These are phyloP conservation scores for Zoysia japonica DNA, from an alignment of 176 grass and related monocot species.

Conservation along the genomic window DNA sequence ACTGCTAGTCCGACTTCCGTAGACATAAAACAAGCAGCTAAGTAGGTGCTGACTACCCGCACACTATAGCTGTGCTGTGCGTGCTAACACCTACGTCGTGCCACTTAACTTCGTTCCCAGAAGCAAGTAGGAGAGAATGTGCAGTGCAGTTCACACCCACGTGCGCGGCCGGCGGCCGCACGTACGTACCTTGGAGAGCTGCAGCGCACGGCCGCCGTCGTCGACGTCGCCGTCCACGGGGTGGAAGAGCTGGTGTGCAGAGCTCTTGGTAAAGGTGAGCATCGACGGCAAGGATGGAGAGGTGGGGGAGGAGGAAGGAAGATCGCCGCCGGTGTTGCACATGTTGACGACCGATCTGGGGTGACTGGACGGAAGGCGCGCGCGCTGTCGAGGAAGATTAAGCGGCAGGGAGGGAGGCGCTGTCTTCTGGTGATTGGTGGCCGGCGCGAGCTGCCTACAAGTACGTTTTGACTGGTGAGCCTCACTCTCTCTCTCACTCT, in stretches of 20 bases:
- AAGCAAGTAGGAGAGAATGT: background rate
- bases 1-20: background rate
- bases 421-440: constrained; percentile 33
- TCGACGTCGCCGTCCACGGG: constrained; percentile 26
- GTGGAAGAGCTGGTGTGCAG: constrained; percentile 42
- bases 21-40: background rate
- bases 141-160: background rate
- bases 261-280: constrained; percentile 30
- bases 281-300: constrained; percentile 2
- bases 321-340: constrained; percentile 44
- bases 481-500: background rate
- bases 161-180: background rate
- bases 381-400: background rate
- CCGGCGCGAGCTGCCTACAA: constrained; percentile 28
- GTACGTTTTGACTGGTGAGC: constrained; percentile 46
- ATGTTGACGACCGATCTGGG: constrained; percentile 1
- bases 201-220: constrained; percentile 18
- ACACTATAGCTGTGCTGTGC: constrained; percentile 19
- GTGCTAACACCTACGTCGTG: background rate
- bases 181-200: constrained; percentile 48
- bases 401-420: background rate
- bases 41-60: constrained; percentile 8
- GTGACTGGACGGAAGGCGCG: background rate
- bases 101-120: background rate
- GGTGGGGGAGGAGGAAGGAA: background rate